Conservation (phyloP, 192 early-diverging fungal genomes). For the Rhizophagus clarus region DNA sequence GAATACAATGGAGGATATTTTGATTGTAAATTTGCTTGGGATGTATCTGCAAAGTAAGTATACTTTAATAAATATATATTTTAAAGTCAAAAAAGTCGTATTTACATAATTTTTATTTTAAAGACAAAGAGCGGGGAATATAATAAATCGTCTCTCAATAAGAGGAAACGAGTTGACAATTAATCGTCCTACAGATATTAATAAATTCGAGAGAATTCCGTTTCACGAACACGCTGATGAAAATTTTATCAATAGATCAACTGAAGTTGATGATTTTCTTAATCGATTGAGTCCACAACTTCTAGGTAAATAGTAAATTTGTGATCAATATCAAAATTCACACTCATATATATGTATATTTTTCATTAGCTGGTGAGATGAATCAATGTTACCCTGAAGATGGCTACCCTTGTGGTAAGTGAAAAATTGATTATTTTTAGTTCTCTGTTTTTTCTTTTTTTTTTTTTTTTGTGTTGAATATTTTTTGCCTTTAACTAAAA, state of each 20-base stretch:
- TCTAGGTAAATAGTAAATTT: background rate
- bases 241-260: background rate
- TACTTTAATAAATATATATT: background rate
- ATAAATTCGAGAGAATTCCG: background rate
- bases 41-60: slow-evolving; percentile 4
- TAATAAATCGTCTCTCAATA: background rate
- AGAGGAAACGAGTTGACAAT: background rate
- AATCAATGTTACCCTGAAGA: background rate
- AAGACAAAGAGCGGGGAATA: background rate
- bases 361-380: background rate
- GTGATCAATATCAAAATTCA: background rate
- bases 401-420: background rate
- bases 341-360: background rate
- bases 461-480: background rate
- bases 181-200: background rate
- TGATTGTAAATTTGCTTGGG: slow-evolving; percentile 20
- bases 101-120: background rate
- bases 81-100: background rate
- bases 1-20: slow-evolving; percentile 10
- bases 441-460: background rate
- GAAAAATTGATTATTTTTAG: background rate
- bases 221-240: background rate
- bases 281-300: background rate
- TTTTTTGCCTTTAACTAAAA: background rate
- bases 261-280: background rate